Evolutionary conservation across 352 stramenopile genomes (phyloP).

Genomic region (Phytophthora uliginosa): DNA sequence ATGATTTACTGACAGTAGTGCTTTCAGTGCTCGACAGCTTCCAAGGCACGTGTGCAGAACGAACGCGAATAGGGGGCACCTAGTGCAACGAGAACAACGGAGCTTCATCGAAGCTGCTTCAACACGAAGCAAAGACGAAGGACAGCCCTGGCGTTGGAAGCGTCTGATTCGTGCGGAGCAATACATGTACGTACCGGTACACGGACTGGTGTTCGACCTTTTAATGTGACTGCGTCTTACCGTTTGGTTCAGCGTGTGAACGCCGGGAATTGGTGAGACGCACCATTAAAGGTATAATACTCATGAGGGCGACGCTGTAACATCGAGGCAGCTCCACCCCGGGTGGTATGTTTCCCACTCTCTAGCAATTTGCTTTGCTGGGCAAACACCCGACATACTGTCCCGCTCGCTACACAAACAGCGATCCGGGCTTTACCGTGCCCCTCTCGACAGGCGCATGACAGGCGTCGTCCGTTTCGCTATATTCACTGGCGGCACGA

Average conservation of each 20-base stretch:
- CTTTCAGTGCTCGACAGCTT: too few relatives aligned
- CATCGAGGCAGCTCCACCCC: neutral
- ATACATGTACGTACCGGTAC: neutral
- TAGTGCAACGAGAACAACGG: neutral
- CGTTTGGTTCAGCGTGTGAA: neutral
- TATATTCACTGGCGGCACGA: slow-evolving; percentile 18
- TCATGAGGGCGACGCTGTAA: neutral
- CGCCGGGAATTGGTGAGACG: too few relatives aligned
- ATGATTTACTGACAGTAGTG: neutral
- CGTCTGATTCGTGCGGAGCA: slow-evolving; percentile 4
- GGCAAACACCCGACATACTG: too few relatives aligned
- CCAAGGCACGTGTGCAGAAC: too few relatives aligned
- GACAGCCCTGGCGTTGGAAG: slow-evolving; percentile 5
- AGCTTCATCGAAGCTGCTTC: too few relatives aligned
- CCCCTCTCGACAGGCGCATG: slow-evolving; percentile 21
- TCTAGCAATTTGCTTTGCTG: too few relatives aligned
- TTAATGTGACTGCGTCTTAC: neutral
- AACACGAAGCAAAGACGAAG: neutral
- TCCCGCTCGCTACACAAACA: too few relatives aligned
- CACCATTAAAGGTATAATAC: too few relatives aligned
- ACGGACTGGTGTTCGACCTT: neutral
- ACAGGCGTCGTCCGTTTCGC: slow-evolving; percentile 21
- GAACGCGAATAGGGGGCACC: too few relatives aligned
- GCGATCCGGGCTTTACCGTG: neutral
- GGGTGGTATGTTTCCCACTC: too few relatives aligned